phyloP scores from a whole-genome alignment of 2,329 filamentous ascomycete species.

The Alternaria panax region DNA sequence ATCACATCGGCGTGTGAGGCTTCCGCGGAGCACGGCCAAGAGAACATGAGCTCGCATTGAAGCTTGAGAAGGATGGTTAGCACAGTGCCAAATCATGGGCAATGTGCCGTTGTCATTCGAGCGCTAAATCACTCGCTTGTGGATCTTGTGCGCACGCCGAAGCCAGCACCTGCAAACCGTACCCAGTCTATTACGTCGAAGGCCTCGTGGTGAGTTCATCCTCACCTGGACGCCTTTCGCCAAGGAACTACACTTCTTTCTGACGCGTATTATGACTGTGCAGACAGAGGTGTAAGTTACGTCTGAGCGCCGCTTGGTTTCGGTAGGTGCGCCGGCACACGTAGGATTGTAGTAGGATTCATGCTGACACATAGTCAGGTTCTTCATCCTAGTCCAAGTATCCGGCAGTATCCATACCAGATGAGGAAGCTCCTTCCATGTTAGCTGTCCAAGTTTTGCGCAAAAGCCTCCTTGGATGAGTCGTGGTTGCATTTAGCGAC shows the following conservation, averaged over 20 bases:
- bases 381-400: neutral
- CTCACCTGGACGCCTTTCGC: neutral
- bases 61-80: neutral
- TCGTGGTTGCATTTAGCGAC: neutral
- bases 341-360: neutral
- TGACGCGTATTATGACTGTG: neutral
- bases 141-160: neutral
- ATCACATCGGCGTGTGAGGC: neutral
- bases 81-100: neutral
- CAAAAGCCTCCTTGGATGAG: neutral
- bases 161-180: neutral
- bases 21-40: neutral
- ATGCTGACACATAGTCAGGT: neutral
- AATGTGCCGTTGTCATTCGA: neutral
- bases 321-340: neutral
- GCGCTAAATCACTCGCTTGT: neutral
- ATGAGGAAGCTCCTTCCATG: neutral
- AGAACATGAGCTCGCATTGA: neutral
- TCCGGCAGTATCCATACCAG: neutral
- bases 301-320: neutral
- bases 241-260: neutral
- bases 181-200: neutral
- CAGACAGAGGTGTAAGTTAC: neutral
- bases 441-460: neutral
- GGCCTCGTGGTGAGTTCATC: neutral